Evolutionary conservation across 495 filamentous ascomycete genomes (phyloP), one percentile per base, ranked within the genome.

Genomic region (Neurospora sp.): DNA sequence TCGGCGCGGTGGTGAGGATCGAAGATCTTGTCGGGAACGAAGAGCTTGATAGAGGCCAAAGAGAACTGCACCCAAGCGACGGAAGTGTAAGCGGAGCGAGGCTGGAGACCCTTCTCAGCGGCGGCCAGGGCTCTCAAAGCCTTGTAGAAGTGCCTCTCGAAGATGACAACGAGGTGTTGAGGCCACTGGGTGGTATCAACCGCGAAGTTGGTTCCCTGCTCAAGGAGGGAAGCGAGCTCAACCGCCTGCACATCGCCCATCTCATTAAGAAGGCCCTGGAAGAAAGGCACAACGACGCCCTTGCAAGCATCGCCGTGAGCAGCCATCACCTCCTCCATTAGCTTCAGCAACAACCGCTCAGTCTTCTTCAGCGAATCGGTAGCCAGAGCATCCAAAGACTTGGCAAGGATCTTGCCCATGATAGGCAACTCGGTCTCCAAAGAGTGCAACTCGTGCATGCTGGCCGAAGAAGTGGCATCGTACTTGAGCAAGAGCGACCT

Each of bases 1-100:
- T 90, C 87, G n/a, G 91, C 86, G 72, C 88, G 87, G 72, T 94
- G 84, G 35, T 94, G 93, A 14, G 96, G 96, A 79, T 99, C 96
- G 73, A 92, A 95, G 4, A 91, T 86, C 77, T 89, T 89, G 79
- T 97, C 91, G 0, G 96, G 94, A 4, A 98, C 90, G 76, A 94
- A 98, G 9, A 98, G 86, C 62, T 88, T 87, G 38, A 99, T 82
- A 69, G 87, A 88, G 0, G 86, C 91, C 2, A 91, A 73, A 5
- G 89, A 87, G 72, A 93, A 91, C 39, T 87, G 81, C 6, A 89
- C 79, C 92, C 92, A 94, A 7, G 92, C 90, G 2, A 85, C 76
- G 5, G 85, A 84, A 3, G 81, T 80, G 31, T 80, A 82, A n/a
- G 76, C 77, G 12, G 77, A 74, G 9, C 78, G 78, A 8, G 75